These are phyloP conservation scores for Saccharomyces hybrid DNA, from an alignment of 1,139 yeast genomes.

Conservation along the genomic window DNA sequence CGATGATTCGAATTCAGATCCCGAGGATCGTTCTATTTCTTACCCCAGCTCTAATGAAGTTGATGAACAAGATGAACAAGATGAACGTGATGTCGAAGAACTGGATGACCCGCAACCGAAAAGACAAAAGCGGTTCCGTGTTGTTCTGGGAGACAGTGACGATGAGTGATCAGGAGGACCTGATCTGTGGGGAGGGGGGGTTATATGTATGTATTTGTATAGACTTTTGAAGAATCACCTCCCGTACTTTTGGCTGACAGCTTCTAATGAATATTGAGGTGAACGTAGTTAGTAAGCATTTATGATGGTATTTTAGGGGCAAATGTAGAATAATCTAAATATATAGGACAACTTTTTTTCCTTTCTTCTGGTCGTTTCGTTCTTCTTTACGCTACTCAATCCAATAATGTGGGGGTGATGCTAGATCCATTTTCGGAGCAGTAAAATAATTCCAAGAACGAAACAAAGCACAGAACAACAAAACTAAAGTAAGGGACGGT, in stretches of 20 bases:
- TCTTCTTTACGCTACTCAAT: background rate
- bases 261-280: background rate
- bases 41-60: background rate
- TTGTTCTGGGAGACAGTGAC: constrained; percentile 25
- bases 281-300: background rate
- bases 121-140: constrained; percentile 17
- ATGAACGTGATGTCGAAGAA: constrained; percentile 6
- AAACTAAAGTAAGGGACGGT: background rate
- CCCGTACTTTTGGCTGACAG: background rate
- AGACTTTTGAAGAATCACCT: background rate
- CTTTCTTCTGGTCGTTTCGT: background rate
- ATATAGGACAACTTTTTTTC: background rate
- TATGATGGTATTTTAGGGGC: background rate
- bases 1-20: background rate
- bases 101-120: constrained; percentile 4
- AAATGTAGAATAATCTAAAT: background rate
- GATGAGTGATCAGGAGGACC: constrained; percentile 13
- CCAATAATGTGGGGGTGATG: background rate
- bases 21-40: background rate
- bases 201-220: background rate
- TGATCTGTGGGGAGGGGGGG: background rate
- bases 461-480: constrained; percentile 2
- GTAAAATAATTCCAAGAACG: constrained; percentile 1
- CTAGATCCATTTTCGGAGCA: background rate
- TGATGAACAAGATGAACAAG: constrained; percentile 1